A percentile compares a stretch with the other conserved stretches of the same genome.
Conservation (phyloP, 371 early-diverging fungal genomes). For the Mucor irregularis region DNA sequence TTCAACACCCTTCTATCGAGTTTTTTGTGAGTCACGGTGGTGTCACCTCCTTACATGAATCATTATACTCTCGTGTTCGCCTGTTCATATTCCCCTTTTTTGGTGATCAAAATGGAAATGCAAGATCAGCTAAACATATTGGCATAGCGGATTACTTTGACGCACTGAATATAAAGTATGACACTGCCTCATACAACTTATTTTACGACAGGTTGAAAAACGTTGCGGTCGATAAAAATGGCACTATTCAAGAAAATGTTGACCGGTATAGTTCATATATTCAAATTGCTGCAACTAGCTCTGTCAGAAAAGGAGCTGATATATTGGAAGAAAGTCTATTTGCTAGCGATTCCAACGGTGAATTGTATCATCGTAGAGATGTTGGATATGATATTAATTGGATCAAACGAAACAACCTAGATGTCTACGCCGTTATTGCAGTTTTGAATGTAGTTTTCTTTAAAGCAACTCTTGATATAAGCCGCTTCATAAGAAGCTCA, state of each 20-base stretch:
- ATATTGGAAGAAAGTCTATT: slow-evolving; percentile 26
- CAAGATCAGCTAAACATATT: not conserved
- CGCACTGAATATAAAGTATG: not conserved
- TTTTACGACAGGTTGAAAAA: not conserved
- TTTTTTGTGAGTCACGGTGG: slow-evolving; percentile 46
- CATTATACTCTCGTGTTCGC: slow-evolving; percentile 25
- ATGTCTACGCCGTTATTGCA: not conserved
- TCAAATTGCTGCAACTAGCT: slow-evolving; percentile 13
- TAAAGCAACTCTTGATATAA: too few species aligned
- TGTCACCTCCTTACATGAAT: slow-evolving; percentile 33
- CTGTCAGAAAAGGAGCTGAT: slow-evolving; percentile 17
- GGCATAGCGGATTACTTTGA: slow-evolving; percentile 1
- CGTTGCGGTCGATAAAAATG: not conserved
- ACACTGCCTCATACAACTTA: not conserved
- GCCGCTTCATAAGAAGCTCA: too few species aligned
- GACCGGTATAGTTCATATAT: slow-evolving; percentile 13
- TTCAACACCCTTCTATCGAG: slow-evolving; percentile 30
- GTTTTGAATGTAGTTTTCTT: too few species aligned
- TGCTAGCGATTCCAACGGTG: slow-evolving; percentile 11
- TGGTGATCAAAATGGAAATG: slow-evolving; percentile 37
- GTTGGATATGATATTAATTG: slow-evolving; percentile 3
- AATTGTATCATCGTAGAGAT: slow-evolving; percentile 10
- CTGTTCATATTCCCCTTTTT: slow-evolving; percentile 38
- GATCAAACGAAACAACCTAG: slow-evolving; percentile 10
- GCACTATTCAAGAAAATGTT: slow-evolving; percentile 3